phyloP scores from a whole-genome alignment of 2,329 filamentous ascomycete species.

The Akanthomyces dipterigenus region DNA sequence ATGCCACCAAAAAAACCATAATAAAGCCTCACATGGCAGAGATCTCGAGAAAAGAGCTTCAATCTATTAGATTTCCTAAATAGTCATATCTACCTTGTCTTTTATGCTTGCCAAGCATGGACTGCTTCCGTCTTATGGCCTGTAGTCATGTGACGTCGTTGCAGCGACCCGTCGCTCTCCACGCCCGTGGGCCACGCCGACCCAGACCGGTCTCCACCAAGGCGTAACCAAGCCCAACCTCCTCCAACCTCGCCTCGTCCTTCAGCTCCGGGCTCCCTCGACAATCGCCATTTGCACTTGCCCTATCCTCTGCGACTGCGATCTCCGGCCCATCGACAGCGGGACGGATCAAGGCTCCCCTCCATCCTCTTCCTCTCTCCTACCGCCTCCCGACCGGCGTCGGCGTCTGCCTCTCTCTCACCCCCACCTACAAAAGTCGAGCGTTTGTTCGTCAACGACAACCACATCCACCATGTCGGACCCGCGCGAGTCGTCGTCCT shows the following conservation, averaged over 20 bases:
- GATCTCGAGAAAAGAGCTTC: no score
- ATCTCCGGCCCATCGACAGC: slow-evolving; percentile 14
- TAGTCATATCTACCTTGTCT: no score
- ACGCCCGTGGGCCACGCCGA: slow-evolving; percentile 20
- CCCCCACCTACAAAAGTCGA: slow-evolving; percentile 4
- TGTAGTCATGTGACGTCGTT: slow-evolving; percentile 36
- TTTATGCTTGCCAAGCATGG: no score
- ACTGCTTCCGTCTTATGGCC: background rate
- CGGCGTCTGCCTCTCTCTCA: slow-evolving; percentile 11
- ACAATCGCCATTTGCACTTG: slow-evolving; percentile 17
- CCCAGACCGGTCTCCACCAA: slow-evolving; percentile 27
- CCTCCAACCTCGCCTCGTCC: slow-evolving; percentile 28
- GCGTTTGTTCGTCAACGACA: slow-evolving; percentile 13
- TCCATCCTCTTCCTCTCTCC: background rate
- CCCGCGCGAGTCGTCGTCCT: slow-evolving; percentile 52
- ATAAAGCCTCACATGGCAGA: no score
- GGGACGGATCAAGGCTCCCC: background rate
- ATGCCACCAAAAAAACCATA: no score
- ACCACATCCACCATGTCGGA: slow-evolving; percentile 39
- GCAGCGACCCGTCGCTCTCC: slow-evolving; percentile 10
- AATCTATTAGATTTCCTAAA: no score
- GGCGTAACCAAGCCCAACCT: slow-evolving; percentile 33
- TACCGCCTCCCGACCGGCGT: background rate
- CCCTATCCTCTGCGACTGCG: slow-evolving; percentile 15
- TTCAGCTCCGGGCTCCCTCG: slow-evolving; percentile 20